Evolutionary conservation across 805 yeast genomes (phyloP), one percentile per base, ranked within the genome.

Genomic region (Starmerella geochares): DNA sequence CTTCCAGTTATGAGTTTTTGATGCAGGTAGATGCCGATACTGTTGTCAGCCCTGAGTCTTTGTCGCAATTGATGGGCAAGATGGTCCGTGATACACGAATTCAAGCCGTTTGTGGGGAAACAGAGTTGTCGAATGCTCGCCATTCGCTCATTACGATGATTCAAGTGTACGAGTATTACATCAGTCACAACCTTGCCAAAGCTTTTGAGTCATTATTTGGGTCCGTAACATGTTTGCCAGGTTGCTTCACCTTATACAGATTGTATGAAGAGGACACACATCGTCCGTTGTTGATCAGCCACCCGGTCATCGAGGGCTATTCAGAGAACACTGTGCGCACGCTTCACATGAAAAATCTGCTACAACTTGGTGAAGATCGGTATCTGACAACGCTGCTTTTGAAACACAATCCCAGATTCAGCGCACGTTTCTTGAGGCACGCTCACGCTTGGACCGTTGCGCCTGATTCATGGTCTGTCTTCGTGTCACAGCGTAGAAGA

Each of bases 1-100:
- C 81, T 2, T 77, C 76, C 42, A 70, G 71, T 55, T 78, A 78
- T 58, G 81, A 76, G 58, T 69, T 67, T 49, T 61, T 75, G 28
- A 61, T 78, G 59, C 79, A 77, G 70, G 80, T 77, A 21, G 82
- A 78, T 62, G 82, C 82, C n/a, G 82, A 78, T 62, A 77, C 82
- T 1, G 72, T 68, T 60, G 79, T 77, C 4, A 71, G 66, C 47
- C 77, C 75, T 1, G 80, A 77, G 56, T 68, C 79, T 29, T 64
- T 77, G 41, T 69, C 75, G 31, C 80, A 76, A 59, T 70, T 78
- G 73, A 69, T 71, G 32, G 77, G 80, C 3, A 74, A 76, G 54
- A 70, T 78, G 75, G 72, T 77, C 29, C 69, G 72, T 50, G 79
- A 78, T 57, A 78, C 78, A 7, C 58, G 60, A 54, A 64, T 78